Evolutionary conservation across 2,329 filamentous ascomycete species (phyloP).

Genomic region (Hypoxylon sp.): DNA sequence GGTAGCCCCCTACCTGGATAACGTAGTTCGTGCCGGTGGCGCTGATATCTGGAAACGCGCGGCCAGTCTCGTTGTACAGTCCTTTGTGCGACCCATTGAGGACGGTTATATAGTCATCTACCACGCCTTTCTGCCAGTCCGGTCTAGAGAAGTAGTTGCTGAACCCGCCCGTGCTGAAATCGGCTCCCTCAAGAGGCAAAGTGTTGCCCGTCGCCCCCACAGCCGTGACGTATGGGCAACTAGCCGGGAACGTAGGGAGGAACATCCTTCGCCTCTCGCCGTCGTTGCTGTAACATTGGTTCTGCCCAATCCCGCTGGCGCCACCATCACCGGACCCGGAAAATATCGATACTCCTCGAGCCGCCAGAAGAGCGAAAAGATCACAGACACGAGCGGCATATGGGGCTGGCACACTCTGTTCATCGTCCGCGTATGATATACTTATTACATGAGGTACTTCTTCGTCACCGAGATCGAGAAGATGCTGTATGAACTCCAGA

Average conservation of each 20-base stretch:
- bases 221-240: conserved; percentile 58
- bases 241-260: conserved; percentile 65
- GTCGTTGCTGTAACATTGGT: conserved; percentile 66
- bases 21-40: conserved; percentile 61
- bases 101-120: conserved; percentile 59
- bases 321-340: conserved; percentile 72
- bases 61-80: conserved; percentile 55
- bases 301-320: conserved; percentile 65
- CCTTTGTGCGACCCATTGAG: conserved; percentile 54
- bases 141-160: conserved; percentile 65
- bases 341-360: conserved; percentile 73
- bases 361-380: conserved; percentile 73
- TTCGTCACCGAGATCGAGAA: conserved; percentile 66
- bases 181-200: conserved; percentile 43
- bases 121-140: conserved; percentile 60
- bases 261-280: conserved; percentile 65
- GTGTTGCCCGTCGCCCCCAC: conserved; percentile 48
- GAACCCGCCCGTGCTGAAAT: conserved; percentile 62
- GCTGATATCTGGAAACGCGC: conserved; percentile 68
- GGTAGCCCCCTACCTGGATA: conserved; percentile 56
- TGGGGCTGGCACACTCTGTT: conserved; percentile 70
- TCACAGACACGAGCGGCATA: conserved; percentile 73
- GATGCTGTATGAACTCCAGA: conserved; percentile 72
- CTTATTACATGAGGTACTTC: conserved; percentile 72
- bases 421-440: conserved; percentile 76